Evolutionary conservation across 2,329 filamentous ascomycete genomes (phyloP).

Genomic region (Microcera coccophila): DNA sequence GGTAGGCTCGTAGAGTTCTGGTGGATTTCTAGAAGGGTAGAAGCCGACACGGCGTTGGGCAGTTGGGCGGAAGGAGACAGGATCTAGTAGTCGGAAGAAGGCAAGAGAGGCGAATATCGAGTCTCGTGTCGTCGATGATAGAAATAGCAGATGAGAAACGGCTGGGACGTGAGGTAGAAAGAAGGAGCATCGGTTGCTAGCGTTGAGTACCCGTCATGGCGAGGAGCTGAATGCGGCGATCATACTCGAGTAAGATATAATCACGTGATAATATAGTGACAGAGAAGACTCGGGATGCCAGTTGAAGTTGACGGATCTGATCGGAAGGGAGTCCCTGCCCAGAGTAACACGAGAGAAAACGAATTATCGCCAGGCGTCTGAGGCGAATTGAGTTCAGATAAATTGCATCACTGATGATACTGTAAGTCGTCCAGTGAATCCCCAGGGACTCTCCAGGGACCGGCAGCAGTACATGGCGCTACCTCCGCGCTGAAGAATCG

Average conservation of each 20-base stretch:
- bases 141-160: neutral
- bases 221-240: slow-evolving; percentile 18
- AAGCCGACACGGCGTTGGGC: slow-evolving; percentile 19
- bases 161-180: neutral
- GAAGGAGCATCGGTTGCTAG: slow-evolving; percentile 9
- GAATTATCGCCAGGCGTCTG: too few relatives aligned
- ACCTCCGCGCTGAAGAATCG: neutral
- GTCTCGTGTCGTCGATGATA: slow-evolving; percentile 7
- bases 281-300: neutral
- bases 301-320: neutral
- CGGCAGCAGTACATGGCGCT: neutral
- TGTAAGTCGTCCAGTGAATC: neutral
- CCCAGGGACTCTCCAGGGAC: neutral
- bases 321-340: neutral
- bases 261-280: slow-evolving; percentile 16
- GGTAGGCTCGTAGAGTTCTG: neutral
- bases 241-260: slow-evolving; percentile 10
- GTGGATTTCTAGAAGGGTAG: neutral
- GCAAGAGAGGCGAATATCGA: slow-evolving; percentile 7
- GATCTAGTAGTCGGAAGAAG: slow-evolving; percentile 12
- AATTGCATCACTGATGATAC: neutral
- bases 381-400: neutral
- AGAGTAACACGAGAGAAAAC: too few relatives aligned
- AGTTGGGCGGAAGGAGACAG: slow-evolving; percentile 8
- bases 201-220: slow-evolving; percentile 10